These are phyloP conservation scores for Moricandia arvensis DNA, from an alignment of 345 rosid species.

Conservation along the genomic window DNA sequence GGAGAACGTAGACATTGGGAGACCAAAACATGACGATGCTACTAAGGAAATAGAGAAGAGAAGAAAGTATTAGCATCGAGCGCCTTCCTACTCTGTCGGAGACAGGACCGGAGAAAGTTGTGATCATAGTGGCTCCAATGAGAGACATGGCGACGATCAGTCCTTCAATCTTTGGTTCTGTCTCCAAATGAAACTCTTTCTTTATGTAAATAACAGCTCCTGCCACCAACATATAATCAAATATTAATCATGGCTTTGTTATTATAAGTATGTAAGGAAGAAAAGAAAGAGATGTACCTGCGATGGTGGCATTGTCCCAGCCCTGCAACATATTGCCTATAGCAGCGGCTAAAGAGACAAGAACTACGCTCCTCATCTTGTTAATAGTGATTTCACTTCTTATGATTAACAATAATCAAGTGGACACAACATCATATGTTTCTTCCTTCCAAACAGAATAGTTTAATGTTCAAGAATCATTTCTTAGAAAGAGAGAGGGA, in stretches of 20 bases:
- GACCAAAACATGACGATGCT: conserved; percentile 81
- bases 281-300: conserved; percentile 47
- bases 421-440: neutral
- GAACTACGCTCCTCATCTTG: conserved; percentile 61
- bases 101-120: conserved; percentile 76
- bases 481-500: neutral
- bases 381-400: neutral
- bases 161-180: conserved; percentile 60
- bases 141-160: conserved; percentile 83
- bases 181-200: conserved; percentile 52
- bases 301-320: conserved; percentile 95
- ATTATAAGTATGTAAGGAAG: neutral
- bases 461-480: neutral
- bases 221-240: conserved; percentile 24
- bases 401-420: neutral
- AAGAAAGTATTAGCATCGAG: conserved; percentile 74
- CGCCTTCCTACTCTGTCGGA: conserved; percentile 82
- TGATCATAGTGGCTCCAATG: conserved; percentile 74
- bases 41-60: conserved; percentile 66
- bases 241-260: neutral
- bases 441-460: neutral
- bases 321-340: conserved; percentile 86
- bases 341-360: conserved; percentile 73
- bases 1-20: conserved; percentile 73
- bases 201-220: conserved; percentile 79